Percentiles rank a stretch among this genome's conserved stretches.
phyloP scores from a whole-genome alignment of 257 asterid species.

The Striga asiatica region DNA sequence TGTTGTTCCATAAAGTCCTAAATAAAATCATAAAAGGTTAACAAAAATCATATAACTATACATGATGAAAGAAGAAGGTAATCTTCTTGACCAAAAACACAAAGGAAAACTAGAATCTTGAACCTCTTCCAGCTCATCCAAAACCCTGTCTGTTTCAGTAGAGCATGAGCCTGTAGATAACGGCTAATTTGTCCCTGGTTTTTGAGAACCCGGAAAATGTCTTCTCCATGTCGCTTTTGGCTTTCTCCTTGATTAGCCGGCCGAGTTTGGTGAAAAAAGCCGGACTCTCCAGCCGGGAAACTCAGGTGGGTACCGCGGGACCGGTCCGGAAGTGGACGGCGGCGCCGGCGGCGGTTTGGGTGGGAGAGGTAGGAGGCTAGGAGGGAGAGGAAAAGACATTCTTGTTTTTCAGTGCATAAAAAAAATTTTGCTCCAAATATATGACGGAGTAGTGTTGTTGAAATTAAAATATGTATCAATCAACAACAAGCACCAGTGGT shows the following conservation, averaged over 20 bases:
- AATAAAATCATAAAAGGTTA: too few species aligned
- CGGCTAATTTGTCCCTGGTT: slow-evolving; percentile 84
- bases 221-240: slow-evolving; percentile 85
- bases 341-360: neutral
- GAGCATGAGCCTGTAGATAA: slow-evolving; percentile 77
- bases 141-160: slow-evolving; percentile 88
- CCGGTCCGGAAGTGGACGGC: neutral
- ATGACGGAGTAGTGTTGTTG: neutral
- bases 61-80: too few species aligned
- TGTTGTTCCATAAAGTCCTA: too few species aligned
- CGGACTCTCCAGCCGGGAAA: slow-evolving; percentile 26
- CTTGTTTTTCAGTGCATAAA: neutral
- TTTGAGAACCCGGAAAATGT: slow-evolving; percentile 80
- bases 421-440: neutral
- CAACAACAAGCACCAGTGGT: slow-evolving; percentile 57
- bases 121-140: slow-evolving; percentile 94
- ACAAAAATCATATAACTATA: too few species aligned
- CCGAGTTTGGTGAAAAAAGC: slow-evolving; percentile 85
- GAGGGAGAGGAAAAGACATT: neutral
- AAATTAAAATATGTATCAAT: neutral
- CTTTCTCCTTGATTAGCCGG: slow-evolving; percentile 82
- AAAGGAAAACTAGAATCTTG: neutral
- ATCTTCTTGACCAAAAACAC: neutral
- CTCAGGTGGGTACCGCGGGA: neutral
- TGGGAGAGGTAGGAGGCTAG: neutral